Evolutionary conservation across 768 basidiomycete genomes (phyloP), one percentile per base, ranked within the genome.

Genomic region (Suillus subaureus): DNA sequence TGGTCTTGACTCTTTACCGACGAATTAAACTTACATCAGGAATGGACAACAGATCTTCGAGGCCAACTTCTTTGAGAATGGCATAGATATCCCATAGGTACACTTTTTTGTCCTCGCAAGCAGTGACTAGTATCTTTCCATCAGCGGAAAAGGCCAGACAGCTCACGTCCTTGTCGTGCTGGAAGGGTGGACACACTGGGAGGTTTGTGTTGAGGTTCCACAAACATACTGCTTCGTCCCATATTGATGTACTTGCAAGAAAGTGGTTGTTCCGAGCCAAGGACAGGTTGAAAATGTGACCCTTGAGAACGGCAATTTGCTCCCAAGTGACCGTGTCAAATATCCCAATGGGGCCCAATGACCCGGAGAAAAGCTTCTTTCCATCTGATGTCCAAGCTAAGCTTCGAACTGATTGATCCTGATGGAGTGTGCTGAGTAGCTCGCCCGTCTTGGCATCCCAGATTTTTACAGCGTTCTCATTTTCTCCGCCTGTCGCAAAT

Each of bases 401-500:
- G n/a, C 45, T 47, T 47, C 45, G 45, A 23, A 47, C 45, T 47
- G 45, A 47, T 47, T 47, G 45, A 47, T 47, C n/a, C n/a, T 47
- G 45, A 11, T 47, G n/a, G 45, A 47, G 45, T 23, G 45, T 47
- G 5, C 45, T 47, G 11, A 47, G n/a, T 12, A 47, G 45, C 45
- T 47, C 12, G n/a, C 45, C 45, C 12, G 45, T 23, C 11, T 23
- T 47, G 45, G n/a, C 45, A 23, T 47, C n/a, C 45, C 45, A 23
- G 11, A 47, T 47, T 47, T 47, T 47, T n/a, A 47, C n/a, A 23
- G 45, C n/a, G 12, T 47, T 47, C n/a, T 47, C 45, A 9, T 47
- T 47, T n/a, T 47, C 45, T 47, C 45, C 45, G 12, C 45, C 45
- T 12, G 45, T 47, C n/a, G 45, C 45, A 23, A 47, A 47, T 47